Evolutionary conservation across 371 early-diverging fungal species (phyloP), one percentile per base, ranked within the genome.

Genomic region (Sporodiniella umbellata): DNA sequence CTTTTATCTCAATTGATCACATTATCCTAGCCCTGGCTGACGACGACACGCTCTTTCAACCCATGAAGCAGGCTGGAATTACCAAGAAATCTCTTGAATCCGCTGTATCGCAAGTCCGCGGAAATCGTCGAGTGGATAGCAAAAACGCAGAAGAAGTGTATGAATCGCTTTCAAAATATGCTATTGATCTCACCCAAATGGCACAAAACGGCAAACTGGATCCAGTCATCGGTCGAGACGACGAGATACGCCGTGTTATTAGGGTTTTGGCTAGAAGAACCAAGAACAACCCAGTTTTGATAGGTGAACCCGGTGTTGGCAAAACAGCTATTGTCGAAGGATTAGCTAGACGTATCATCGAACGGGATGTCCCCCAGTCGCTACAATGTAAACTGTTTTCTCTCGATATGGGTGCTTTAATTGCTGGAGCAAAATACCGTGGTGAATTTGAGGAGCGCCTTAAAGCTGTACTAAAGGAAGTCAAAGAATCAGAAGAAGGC

Each of bases 391-490:
- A 86, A 50, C 78, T 99, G 25, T 94, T 89, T 52, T 92, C 93
- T 11, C 81, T 99, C 44, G 99, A 99, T 64, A 92, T 99, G 86
- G 99, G 96, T 51, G 90, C 96, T 1, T 73, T 99, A 33, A 70
- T 75, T 33, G 92, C 91, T 4, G 94, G 94, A 42, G 83, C 94
- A 26, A 92, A 93, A 62, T 94, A 91, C 70, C 90, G 95, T 51
- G 99, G 99, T 60, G 98, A 99, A 75, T 99, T 99, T 60, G 99
- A 99, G 71, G 98, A 98, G 64, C 90, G 99, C 21, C 81, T 99
- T 40, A 99, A 99, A 79, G 87, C 91, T 0, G 90, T 99, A 10
- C 78, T 99, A 38, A 95, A 95, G 58, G 98, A 98, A 69, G 92
- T 98, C 53, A 85, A 86, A 62, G 95, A 96, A 28, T 84, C 92